Conservation (phyloP, 2,329 filamentous ascomycete species). For the Trichoderma sp. region DNA sequence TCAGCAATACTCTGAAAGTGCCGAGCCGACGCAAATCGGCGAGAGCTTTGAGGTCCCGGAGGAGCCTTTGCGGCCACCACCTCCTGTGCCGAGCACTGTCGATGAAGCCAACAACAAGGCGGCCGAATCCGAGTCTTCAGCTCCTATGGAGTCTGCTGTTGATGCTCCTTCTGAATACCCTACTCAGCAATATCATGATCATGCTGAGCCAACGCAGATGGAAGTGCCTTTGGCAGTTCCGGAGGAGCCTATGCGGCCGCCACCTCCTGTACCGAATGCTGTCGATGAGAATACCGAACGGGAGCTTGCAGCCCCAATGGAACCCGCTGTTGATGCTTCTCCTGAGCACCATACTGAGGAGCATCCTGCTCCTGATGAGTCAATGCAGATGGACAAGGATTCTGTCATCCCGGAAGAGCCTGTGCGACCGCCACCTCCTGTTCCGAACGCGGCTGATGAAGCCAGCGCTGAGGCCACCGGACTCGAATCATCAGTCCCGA, state of each 20-base stretch:
- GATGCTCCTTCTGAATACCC: not conserved
- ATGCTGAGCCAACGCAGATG: too few species aligned
- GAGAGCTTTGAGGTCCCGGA: conserved; percentile 24
- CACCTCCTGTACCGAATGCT: not conserved
- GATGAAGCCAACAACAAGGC: not conserved
- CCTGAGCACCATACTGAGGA: too few species aligned
- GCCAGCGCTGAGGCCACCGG: not conserved
- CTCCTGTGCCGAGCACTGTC: not conserved
- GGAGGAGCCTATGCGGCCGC: not conserved
- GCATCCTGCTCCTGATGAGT: too few species aligned
- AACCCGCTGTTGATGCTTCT: not conserved
- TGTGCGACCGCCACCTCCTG: too few species aligned
- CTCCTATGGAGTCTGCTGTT: not conserved
- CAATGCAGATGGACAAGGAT: too few species aligned
- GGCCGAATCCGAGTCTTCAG: not conserved
- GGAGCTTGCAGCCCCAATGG: conserved; percentile 29
- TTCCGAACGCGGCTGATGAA: not conserved
- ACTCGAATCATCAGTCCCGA: not conserved
- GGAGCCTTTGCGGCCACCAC: not conserved
- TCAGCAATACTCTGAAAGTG: conserved; percentile 32
- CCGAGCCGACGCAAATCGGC: conserved; percentile 35
- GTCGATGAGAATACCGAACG: not conserved
- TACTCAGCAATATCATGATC: too few species aligned
- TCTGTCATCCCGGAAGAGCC: too few species aligned
- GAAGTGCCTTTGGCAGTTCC: not conserved